Conservation (phyloP, 495 filamentous ascomycete genomes). For the Pyrenopolyporus hunteri region DNA sequence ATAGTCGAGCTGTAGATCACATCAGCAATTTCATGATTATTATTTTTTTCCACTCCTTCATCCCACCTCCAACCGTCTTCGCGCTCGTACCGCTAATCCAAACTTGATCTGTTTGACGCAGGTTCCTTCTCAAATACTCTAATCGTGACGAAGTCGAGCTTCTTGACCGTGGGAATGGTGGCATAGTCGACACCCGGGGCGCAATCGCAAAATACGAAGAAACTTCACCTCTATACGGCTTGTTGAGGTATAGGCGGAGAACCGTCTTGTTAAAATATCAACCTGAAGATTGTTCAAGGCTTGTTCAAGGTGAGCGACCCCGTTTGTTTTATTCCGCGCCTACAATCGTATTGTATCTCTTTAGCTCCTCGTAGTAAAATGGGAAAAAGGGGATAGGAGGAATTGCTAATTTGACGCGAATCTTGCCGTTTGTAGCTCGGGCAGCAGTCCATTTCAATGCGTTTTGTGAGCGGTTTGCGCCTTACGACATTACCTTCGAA, state of each 20-base stretch:
- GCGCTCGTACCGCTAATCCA: slow-evolving; percentile 34
- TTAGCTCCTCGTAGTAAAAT: background rate
- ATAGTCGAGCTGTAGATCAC: background rate
- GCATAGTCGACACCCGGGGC: slow-evolving; percentile 81
- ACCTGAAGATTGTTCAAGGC: slow-evolving; percentile 85
- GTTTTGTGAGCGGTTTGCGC: slow-evolving; percentile 82
- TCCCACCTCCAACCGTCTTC: background rate
- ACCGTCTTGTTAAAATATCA: slow-evolving; percentile 93
- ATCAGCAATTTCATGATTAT: background rate
- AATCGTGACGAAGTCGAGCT: slow-evolving; percentile 88
- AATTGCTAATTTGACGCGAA: slow-evolving; percentile 20
- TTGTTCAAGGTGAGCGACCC: slow-evolving; percentile 78
- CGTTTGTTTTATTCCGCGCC: slow-evolving; percentile 16
- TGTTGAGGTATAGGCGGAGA: slow-evolving; percentile 84
- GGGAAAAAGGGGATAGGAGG: background rate
- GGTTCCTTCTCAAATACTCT: slow-evolving; percentile 93
- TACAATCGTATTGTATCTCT: background rate
- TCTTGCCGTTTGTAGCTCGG: slow-evolving; percentile 64
- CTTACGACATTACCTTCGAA: slow-evolving; percentile 81
- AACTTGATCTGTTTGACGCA: slow-evolving; percentile 43
- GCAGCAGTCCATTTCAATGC: slow-evolving; percentile 93
- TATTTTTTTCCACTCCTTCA: background rate
- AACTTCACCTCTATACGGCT: slow-evolving; percentile 86
- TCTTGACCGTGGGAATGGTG: slow-evolving; percentile 76
- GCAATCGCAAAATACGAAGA: slow-evolving; percentile 80